Evolutionary conservation across 805 yeast genomes (phyloP), one percentile per base, ranked within the genome.

Genomic region (Candida maris): DNA sequence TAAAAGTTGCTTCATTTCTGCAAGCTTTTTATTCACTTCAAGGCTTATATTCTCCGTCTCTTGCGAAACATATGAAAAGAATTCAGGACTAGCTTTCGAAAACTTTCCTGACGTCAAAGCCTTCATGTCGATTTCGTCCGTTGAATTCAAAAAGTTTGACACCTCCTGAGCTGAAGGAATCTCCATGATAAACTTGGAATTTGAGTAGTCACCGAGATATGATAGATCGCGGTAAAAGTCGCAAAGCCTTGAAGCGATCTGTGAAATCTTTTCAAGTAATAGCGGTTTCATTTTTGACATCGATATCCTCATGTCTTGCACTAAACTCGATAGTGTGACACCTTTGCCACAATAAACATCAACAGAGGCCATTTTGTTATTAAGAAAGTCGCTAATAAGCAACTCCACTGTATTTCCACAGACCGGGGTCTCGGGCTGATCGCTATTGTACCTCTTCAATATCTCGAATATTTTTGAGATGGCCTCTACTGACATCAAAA

Each of bases 161-260:
- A 45, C 45, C 27, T 57, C 62, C 15, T 52, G 51, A 19, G 33
- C 33, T 5, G 57, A 38, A 1, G 66, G 66, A 21, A 61, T 34
- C 25, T 46, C 39, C 2, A 33, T 16, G 8, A 52, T 24, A 14
- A 61, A 49, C 3, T 28, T 24, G 10, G 38, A 28, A 10, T 39
- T 34, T 12, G 43, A 37, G 18, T 45, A 44, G 29, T 49, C 54
- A 19, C 49, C 55, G 5, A 57, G 32, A 5, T 37, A 32, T 4
- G 51, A 51, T 27, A 53, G 38, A 14, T 42, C 36, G 1, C 43
- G 17, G 34, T 61, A 57, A 28, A 57, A 59, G 16, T 36, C 39
- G 13, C 44, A 26, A 18, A 59, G 37, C 26, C 48, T 54, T 6
- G 32, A 36, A 3, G 57, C 51, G 10, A 57, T 37, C 3, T 37